These are phyloP conservation scores for Vigna hirtella DNA, from an alignment of 306 rosid genomes.

Conservation along the genomic window DNA sequence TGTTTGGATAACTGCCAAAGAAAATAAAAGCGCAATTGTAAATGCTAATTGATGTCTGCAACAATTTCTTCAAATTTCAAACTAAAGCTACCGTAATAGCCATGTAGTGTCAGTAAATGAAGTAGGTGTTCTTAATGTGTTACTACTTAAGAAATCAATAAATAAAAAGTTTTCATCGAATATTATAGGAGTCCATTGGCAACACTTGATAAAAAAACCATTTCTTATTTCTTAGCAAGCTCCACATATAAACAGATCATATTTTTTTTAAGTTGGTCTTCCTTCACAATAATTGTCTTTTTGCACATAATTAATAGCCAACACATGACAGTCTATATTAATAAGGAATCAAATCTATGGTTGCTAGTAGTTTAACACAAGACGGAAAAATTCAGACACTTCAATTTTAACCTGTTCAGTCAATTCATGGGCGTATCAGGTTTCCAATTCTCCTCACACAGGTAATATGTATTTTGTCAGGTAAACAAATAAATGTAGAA, in stretches of 20 bases:
- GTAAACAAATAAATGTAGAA: slow-evolving; percentile 15
- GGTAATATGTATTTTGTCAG: slow-evolving; percentile 5
- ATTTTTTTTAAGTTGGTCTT: neutral
- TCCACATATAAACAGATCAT: slow-evolving; percentile 5
- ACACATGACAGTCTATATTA: neutral
- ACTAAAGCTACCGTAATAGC: slow-evolving; percentile 31
- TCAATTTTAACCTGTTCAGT: slow-evolving; percentile 3
- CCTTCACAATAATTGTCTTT: slow-evolving; percentile 18
- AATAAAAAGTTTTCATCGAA: neutral
- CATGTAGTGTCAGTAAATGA: neutral
- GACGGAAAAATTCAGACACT: neutral
- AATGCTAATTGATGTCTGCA: slow-evolving; percentile 21
- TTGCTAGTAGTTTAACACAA: slow-evolving; percentile 1
- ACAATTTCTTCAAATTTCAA: slow-evolving; percentile 35
- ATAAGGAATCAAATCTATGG: slow-evolving; percentile 14
- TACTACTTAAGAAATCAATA: neutral
- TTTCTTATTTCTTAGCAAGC: neutral
- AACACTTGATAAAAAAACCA: neutral
- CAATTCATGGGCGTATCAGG: slow-evolving; percentile 7
- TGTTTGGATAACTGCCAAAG: slow-evolving; percentile 66
- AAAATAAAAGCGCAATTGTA: slow-evolving; percentile 23
- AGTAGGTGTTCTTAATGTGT: neutral
- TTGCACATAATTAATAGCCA: slow-evolving; percentile 23
- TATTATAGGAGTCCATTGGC: neutral
- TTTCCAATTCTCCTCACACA: neutral